Percentiles rank a stretch among this genome's conserved stretches.
Conservation (phyloP, 2,329 filamentous ascomycete species). For the Paraconiothyrium brasiliense region DNA sequence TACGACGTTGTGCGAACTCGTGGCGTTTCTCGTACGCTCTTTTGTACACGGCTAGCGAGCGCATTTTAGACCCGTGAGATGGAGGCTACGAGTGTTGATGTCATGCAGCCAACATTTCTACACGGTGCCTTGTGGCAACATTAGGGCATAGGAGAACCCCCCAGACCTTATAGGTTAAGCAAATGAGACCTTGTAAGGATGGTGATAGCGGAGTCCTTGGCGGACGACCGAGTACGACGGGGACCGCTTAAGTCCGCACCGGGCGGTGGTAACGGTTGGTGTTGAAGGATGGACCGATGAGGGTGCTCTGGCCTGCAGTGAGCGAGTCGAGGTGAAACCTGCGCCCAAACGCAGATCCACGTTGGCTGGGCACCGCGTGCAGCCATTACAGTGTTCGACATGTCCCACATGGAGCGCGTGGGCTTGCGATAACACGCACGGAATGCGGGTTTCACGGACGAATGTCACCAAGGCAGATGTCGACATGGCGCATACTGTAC, state of each 20-base stretch:
- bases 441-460: background rate
- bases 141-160: background rate
- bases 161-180: background rate
- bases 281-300: background rate
- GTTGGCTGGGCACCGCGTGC: background rate
- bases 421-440: too few relatives aligned
- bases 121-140: background rate
- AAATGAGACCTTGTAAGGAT: background rate
- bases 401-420: background rate
- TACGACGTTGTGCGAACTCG: background rate
- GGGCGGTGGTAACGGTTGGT: too few relatives aligned
- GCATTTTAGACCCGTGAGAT: background rate
- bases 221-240: background rate
- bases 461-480: background rate
- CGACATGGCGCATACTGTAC: background rate
- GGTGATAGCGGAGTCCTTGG: conserved; percentile 3
- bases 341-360: background rate
- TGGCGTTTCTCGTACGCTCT: background rate
- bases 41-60: background rate
- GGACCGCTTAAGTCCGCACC: background rate
- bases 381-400: background rate
- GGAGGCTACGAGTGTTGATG: background rate
- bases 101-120: background rate
- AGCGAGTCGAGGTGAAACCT: background rate
- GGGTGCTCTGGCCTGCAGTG: background rate